phyloP scores from a whole-genome alignment of 257 asterid species.

The Penstemon davidsonii region DNA sequence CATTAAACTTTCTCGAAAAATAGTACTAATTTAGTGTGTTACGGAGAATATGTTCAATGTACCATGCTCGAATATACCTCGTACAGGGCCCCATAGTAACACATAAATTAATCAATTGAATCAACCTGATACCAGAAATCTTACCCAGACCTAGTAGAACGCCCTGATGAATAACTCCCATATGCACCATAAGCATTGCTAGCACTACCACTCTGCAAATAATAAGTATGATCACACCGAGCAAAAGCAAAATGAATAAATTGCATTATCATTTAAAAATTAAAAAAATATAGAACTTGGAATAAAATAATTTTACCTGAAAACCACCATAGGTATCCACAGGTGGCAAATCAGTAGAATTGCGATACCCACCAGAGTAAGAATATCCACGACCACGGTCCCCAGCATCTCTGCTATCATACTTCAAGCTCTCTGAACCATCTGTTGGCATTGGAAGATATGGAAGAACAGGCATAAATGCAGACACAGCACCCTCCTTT shows the following conservation, averaged over 20 bases:
- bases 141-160: constrained; percentile 82
- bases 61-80: background rate
- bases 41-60: constrained; percentile 8
- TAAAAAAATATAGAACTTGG: background rate
- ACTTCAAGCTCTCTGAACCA: constrained; percentile 56
- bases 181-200: constrained; percentile 77
- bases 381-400: constrained; percentile 74
- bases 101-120: constrained; percentile 1
- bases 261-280: constrained; percentile 5
- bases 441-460: constrained; percentile 76
- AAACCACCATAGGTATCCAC: constrained; percentile 63
- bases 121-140: constrained; percentile 23
- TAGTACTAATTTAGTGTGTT: background rate
- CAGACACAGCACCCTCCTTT: constrained; percentile 73
- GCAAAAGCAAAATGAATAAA: constrained; percentile 14
- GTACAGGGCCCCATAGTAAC: background rate
- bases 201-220: constrained; percentile 58
- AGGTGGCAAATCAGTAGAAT: constrained; percentile 56
- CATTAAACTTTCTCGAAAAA: background rate
- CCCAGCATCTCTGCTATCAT: constrained; percentile 70
- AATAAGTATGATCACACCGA: constrained; percentile 6
- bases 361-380: constrained; percentile 70
- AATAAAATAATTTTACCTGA: constrained; percentile 48
- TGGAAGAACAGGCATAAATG: constrained; percentile 79
- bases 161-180: constrained; percentile 78